These are phyloP conservation scores for Phytophthora pini DNA, from an alignment of 352 stramenopile species.

Conservation along the genomic window DNA sequence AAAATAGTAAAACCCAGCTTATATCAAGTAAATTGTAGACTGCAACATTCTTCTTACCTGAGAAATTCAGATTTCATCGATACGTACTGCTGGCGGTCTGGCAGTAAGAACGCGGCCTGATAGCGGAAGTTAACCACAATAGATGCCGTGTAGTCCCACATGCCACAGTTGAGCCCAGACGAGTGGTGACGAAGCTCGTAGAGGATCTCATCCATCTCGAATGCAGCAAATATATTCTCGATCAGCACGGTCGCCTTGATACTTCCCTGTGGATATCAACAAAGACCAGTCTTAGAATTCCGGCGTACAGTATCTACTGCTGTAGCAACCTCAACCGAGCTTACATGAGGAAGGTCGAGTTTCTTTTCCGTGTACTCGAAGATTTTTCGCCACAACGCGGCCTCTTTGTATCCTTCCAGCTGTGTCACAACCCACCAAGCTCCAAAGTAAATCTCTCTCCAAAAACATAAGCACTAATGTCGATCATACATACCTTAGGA, in stretches of 20 bases:
- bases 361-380: conserved; percentile 92
- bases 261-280: conserved; percentile 34
- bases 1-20: neutral
- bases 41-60: conserved; percentile 35
- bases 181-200: conserved; percentile 96
- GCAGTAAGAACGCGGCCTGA: conserved; percentile 84
- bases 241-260: conserved; percentile 95
- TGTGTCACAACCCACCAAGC: conserved; percentile 20
- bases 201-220: conserved; percentile 97
- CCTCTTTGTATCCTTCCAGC: conserved; percentile 94
- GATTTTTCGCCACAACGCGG: conserved; percentile 95
- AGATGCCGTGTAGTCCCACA: conserved; percentile 98
- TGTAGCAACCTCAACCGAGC: neutral
- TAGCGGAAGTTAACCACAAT: conserved; percentile 95
- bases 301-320: neutral
- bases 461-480: neutral
- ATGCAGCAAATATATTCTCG: conserved; percentile 96
- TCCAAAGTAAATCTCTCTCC: neutral
- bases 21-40: neutral
- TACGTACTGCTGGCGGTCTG: conserved; percentile 88
- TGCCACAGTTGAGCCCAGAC: conserved; percentile 95
- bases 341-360: conserved; percentile 84
- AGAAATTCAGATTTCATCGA: conserved; percentile 77
- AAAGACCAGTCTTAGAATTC: too few relatives aligned
- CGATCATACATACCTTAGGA: conserved; percentile 72